Base-by-base conservation (phyloP, 2,329 filamentous ascomycete species). In the Myrmaecium sp. region DNA sequence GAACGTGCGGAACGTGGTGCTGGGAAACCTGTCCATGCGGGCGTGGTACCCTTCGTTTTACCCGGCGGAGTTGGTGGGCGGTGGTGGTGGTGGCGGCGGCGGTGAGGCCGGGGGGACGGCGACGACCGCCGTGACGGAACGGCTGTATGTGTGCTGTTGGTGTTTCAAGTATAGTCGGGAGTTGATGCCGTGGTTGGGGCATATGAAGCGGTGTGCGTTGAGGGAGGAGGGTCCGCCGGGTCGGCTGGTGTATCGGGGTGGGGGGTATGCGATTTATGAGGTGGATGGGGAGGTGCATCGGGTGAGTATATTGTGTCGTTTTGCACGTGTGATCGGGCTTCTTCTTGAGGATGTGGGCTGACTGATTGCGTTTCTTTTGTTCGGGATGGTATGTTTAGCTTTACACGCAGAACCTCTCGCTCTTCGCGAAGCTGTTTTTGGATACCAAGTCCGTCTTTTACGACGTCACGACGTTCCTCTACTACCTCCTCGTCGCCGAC, bases 371-470 rank as follows among this genome's bases (percentile, higher is more conserved):
- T n/a, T n/a, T n/a, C n/a, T n/a, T n/a, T n/a, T n/a, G n/a, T n/a
- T n/a, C n/a, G n/a, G n/a, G n/a, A n/a, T 21, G 6, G 8, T 15
- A 13, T 2, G 11, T 21, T 7, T 23, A 55, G 47, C 66, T 94
- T 16, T 95, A 92, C 49, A 84, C 82, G 39, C 89, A 95, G 54
- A 93, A 94, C 42, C 66, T 98, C 8, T 94, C 81, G 6, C 73
- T 98, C 23, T 94, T 95, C 50, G 84, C 83, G 15, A 98, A 95
- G 54, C 70, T 98, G 23, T 98, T 95, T 52, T 76, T 98, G 36
- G 84, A 95, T 52, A 93, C 91, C 46, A 98, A 98, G 47, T 93
- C 82, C 5, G 84, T 98, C 39, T 95, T 94, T 55, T 98, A 93
- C 59, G 89, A 98, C 45, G 84, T 94, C 23, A 72, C 74, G 4